phyloP scores from a whole-genome alignment of 1,284 basidiomycete genomes.

The Ustilago trichophora region DNA sequence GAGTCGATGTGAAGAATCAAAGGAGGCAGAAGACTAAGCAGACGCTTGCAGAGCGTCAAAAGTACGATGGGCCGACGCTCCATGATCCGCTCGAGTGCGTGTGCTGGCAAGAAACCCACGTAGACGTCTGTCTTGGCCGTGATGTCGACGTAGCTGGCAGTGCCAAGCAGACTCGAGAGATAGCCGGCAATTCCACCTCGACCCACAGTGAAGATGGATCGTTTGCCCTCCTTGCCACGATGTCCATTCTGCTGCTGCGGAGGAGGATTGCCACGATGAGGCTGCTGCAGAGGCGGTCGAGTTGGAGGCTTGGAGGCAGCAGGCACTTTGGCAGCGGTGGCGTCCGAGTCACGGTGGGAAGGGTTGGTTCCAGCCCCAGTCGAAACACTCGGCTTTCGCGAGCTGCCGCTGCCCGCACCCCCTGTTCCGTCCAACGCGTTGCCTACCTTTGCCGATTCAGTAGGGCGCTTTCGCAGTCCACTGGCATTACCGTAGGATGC shows the following conservation, averaged over 20 bases:
- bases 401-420: conserved; percentile 6
- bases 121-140: conserved; percentile 96
- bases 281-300: conserved; percentile 15
- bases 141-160: conserved; percentile 94
- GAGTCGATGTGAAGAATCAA: conserved; percentile 96
- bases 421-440: conserved; percentile 59
- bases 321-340: neutral
- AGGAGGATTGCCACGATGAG: conserved; percentile 5
- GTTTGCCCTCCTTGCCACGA: conserved; percentile 29
- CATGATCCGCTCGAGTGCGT: conserved; percentile 85
- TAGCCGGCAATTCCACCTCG: conserved; percentile 94
- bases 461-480: conserved; percentile 24
- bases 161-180: conserved; percentile 89
- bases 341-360: conserved; percentile 3
- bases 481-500: conserved; percentile 3
- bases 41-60: conserved; percentile 91
- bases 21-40: conserved; percentile 92
- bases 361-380: neutral
- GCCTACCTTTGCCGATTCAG: conserved; percentile 47
- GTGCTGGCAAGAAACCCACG: conserved; percentile 90
- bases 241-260: conserved; percentile 7
- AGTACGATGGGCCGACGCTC: conserved; percentile 95
- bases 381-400: conserved; percentile 21
- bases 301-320: neutral
- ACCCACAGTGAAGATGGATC: conserved; percentile 84